Evolutionary conservation across 2,329 filamentous ascomycete genomes (phyloP), one percentile per base, ranked within the genome.

Genomic region (Metarhizium rileyi): DNA sequence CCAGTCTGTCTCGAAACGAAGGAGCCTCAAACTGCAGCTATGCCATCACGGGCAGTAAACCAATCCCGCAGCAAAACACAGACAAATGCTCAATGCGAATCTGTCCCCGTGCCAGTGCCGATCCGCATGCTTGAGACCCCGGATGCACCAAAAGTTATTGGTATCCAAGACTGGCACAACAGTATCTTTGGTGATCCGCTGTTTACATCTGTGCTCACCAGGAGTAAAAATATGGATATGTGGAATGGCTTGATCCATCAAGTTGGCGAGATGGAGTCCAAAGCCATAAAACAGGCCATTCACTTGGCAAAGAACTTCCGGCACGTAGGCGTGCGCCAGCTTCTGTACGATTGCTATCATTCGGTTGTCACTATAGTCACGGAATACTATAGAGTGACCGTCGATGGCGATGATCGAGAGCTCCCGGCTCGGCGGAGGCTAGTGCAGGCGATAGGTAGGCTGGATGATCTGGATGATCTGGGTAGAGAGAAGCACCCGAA

Each of bases 161-260:
- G 50, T 5, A 47, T 83, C n/a, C 68, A 69, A 28, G 76, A 79
- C 62, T 83, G 79, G 79, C 75, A 75, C 52, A 75, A 73, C 51
- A 74, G 75, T 41, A 55, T 81, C 10, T 83, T 83, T 54, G 80
- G 79, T 10, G 80, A 83, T 52, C 78, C 79, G 0, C 59, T 83
- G 2, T 66, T 84, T 46, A 70, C 74, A 2, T 67, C 66, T 3
- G 68, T 69, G 6, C 78, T 82, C 55, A 70, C 66, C 56, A 67
- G 71, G 14, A 60, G 66, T 18, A 67, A 72, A 0, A 71, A 66
- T 4, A 56, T 66, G 12, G 67, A 70, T 0, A 74, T 81, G 30
- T 61, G 77, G 25, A 61, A 63, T 26, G 78, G 77, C 1, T 80
- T 76, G 56, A 61, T 64, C 12, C 14, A 18, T 40, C 48, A 46